Conservation (phyloP, 257 asterid genomes). For the Penstemon davidsonii region DNA sequence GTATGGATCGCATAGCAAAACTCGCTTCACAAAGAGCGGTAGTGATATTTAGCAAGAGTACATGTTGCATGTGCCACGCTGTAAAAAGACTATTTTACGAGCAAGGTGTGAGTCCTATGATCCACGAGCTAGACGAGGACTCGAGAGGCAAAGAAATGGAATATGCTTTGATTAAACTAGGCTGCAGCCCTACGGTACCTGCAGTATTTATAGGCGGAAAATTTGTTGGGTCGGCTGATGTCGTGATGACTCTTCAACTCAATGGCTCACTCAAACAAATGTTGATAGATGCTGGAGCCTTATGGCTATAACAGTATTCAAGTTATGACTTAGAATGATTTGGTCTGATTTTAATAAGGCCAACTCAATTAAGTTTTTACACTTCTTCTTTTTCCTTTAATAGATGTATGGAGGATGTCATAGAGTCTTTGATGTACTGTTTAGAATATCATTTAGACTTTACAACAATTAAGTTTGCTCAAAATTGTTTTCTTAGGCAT, state of each 20-base stretch:
- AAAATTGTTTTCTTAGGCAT: too few species aligned
- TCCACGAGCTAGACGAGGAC: constrained; percentile 65
- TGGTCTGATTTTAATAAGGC: too few species aligned
- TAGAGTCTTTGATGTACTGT: too few species aligned
- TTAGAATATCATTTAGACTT: too few species aligned
- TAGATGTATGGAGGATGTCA: too few species aligned
- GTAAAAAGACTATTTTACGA: constrained; percentile 71
- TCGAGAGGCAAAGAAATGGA: constrained; percentile 60
- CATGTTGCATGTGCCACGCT: constrained; percentile 90
- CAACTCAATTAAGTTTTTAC: too few species aligned
- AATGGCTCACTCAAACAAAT: constrained; percentile 65
- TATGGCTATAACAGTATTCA: constrained; percentile 47
- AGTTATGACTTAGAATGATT: too few species aligned
- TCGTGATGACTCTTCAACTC: constrained; percentile 68
- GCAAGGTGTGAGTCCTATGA: constrained; percentile 78
- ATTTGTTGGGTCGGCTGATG: constrained; percentile 62
- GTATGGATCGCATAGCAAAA: constrained; percentile 44
- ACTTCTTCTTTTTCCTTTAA: too few species aligned
- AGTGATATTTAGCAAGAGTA: constrained; percentile 77
- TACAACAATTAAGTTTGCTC: too few species aligned
- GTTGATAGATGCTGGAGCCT: constrained; percentile 84
- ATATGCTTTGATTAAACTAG: constrained; percentile 53
- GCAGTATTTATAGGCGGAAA: constrained; percentile 75
- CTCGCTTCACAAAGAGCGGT: constrained; percentile 44
- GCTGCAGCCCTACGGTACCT: constrained; percentile 68